These are phyloP conservation scores for Aspergillus carbonarius DNA, from an alignment of 2,329 filamentous ascomycete genomes.

Conservation along the genomic window DNA sequence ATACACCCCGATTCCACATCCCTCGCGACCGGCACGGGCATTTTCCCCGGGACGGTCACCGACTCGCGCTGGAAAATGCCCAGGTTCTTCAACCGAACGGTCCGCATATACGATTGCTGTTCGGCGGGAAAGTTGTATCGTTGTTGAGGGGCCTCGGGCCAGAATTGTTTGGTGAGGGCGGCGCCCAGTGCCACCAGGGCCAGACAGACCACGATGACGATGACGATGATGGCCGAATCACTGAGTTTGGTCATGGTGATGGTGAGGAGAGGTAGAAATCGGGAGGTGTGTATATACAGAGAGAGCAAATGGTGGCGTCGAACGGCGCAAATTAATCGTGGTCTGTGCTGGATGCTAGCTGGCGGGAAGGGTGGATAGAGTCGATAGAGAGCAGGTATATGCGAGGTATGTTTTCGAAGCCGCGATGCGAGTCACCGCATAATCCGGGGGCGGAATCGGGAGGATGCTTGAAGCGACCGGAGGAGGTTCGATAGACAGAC, in stretches of 20 bases:
- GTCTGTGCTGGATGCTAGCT: background rate
- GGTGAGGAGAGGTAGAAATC: no score
- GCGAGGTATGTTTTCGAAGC: background rate
- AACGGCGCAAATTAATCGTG: background rate
- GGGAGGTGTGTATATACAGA: background rate
- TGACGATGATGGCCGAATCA: slow-evolving; percentile 29
- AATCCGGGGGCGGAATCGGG: background rate
- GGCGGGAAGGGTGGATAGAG: background rate
- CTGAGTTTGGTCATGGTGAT: slow-evolving; percentile 21
- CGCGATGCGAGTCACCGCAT: background rate
- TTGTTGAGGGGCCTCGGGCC: slow-evolving; percentile 20
- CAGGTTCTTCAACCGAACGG: slow-evolving; percentile 29
- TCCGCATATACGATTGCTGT: slow-evolving; percentile 34
- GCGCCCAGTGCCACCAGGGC: slow-evolving; percentile 29
- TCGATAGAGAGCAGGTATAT: background rate
- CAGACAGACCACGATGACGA: slow-evolving; percentile 35
- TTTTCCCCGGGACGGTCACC: background rate
- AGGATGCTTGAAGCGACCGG: background rate
- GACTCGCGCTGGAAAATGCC: slow-evolving; percentile 24
- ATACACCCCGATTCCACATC: slow-evolving; percentile 13
- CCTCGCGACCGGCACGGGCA: background rate
- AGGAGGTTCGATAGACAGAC: background rate
- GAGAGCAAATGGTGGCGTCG: background rate
- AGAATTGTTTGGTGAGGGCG: slow-evolving; percentile 28
- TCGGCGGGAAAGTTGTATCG: slow-evolving; percentile 25